These are phyloP conservation scores for Syncephalis plumigaleata DNA, from an alignment of 371 early-diverging fungal genomes.

Conservation along the genomic window DNA sequence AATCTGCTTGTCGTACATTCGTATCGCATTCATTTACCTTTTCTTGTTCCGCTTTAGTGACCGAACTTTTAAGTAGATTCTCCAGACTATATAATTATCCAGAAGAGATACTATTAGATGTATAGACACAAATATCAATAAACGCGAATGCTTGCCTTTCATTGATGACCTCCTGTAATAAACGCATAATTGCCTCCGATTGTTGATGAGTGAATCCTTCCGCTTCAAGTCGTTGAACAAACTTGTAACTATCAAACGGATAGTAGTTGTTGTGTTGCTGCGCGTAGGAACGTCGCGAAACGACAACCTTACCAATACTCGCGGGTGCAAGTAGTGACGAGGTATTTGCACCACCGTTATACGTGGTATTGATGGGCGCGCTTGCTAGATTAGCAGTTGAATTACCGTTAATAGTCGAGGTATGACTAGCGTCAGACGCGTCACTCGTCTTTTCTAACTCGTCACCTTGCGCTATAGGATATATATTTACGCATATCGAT, in stretches of 20 bases:
- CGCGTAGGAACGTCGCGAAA: not conserved
- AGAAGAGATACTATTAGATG: not conserved
- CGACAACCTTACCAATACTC: not conserved
- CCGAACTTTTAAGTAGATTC: conserved; percentile 2
- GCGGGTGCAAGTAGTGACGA: too few relatives aligned
- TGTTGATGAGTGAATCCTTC: conserved; percentile 58
- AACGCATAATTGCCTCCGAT: conserved; percentile 62
- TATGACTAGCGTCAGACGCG: too few relatives aligned
- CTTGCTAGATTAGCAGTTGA: too few relatives aligned
- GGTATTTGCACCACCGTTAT: too few relatives aligned
- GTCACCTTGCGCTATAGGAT: too few relatives aligned
- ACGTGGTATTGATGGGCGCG: too few relatives aligned
- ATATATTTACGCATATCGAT: too few relatives aligned
- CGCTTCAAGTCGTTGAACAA: conserved; percentile 51
- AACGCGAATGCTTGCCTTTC: too few relatives aligned
- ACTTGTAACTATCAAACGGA: conserved; percentile 62
- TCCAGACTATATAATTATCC: conserved; percentile 4
- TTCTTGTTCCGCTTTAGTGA: conserved; percentile 10
- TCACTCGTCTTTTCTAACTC: too few relatives aligned
- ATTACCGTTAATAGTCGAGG: too few relatives aligned
- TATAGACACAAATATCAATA: not conserved
- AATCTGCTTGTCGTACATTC: not conserved
- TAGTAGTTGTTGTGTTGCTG: conserved; percentile 6
- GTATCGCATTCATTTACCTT: conserved; percentile 5
- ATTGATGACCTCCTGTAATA: conserved; percentile 47